phyloP scores from a whole-genome alignment of 2,329 filamentous ascomycete genomes.

The Fusarium sp. region DNA sequence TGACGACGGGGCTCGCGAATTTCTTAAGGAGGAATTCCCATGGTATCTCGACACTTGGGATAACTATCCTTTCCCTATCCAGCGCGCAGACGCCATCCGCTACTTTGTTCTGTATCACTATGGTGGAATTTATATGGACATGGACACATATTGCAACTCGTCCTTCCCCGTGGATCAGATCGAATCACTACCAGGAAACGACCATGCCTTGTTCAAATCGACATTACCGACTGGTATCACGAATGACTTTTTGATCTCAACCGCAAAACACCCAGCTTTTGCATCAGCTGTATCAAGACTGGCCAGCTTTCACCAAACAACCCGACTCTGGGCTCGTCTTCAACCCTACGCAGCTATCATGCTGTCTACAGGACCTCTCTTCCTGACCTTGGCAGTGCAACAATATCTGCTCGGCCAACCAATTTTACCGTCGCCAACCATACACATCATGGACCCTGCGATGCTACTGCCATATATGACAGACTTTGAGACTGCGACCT shows the following conservation, averaged over 20 bases:
- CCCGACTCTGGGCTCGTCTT: background rate
- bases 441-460: background rate
- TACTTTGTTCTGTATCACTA: background rate
- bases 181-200: background rate
- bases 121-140: background rate
- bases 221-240: background rate
- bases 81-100: background rate
- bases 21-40: background rate
- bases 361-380: background rate
- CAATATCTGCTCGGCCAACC: background rate
- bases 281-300: background rate
- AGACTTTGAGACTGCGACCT: background rate
- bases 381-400: background rate
- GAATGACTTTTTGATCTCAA: background rate
- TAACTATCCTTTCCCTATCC: background rate
- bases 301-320: background rate
- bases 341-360: background rate
- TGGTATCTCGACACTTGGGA: background rate
- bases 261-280: background rate
- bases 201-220: background rate
- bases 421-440: background rate
- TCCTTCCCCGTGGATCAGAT: background rate
- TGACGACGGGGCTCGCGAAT: background rate
- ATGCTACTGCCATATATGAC: background rate
- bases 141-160: background rate